These are phyloP conservation scores for Thielaviopsis cerberus DNA, from an alignment of 2,329 filamentous ascomycete genomes.

Conservation along the genomic window DNA sequence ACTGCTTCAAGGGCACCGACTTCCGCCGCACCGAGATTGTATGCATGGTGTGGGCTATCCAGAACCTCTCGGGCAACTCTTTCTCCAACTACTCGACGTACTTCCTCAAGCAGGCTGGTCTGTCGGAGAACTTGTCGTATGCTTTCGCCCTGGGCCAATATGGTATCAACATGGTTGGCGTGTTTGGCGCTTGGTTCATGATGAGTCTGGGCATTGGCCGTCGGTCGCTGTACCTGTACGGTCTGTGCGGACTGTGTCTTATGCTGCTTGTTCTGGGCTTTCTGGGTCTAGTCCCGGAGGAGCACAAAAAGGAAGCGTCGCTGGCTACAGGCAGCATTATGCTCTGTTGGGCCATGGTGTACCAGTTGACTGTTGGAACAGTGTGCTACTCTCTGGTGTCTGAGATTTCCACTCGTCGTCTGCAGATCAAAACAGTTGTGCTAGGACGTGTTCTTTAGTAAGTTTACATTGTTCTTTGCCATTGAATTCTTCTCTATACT, in stretches of 20 bases:
- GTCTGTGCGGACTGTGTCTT: slow-evolving; percentile 50
- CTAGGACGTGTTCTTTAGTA: slow-evolving; percentile 61
- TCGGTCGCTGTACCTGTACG: slow-evolving; percentile 56
- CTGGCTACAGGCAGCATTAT: slow-evolving; percentile 73
- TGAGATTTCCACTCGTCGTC: slow-evolving; percentile 61
- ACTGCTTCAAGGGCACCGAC: slow-evolving; percentile 70
- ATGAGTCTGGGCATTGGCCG: slow-evolving; percentile 61
- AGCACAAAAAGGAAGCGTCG: slow-evolving; percentile 40
- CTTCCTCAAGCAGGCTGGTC: slow-evolving; percentile 41
- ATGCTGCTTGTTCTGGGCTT: slow-evolving; percentile 78
- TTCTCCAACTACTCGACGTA: slow-evolving; percentile 49
- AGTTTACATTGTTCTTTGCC: slow-evolving; percentile 16
- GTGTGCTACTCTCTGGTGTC: slow-evolving; percentile 79
- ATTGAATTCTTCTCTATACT: slow-evolving; percentile 1
- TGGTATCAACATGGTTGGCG: slow-evolving; percentile 59
- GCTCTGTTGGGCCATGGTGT: slow-evolving; percentile 64
- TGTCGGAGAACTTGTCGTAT: slow-evolving; percentile 33
- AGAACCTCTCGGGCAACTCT: slow-evolving; percentile 43
- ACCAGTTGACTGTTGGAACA: slow-evolving; percentile 74
- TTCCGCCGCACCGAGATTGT: slow-evolving; percentile 57
- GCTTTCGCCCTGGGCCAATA: slow-evolving; percentile 46
- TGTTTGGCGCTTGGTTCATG: slow-evolving; percentile 64
- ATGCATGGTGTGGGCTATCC: slow-evolving; percentile 45
- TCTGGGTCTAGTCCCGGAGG: slow-evolving; percentile 50
- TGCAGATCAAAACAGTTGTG: slow-evolving; percentile 84